Conservation (phyloP, 345 rosid genomes). For the Rhizophora mangle region DNA sequence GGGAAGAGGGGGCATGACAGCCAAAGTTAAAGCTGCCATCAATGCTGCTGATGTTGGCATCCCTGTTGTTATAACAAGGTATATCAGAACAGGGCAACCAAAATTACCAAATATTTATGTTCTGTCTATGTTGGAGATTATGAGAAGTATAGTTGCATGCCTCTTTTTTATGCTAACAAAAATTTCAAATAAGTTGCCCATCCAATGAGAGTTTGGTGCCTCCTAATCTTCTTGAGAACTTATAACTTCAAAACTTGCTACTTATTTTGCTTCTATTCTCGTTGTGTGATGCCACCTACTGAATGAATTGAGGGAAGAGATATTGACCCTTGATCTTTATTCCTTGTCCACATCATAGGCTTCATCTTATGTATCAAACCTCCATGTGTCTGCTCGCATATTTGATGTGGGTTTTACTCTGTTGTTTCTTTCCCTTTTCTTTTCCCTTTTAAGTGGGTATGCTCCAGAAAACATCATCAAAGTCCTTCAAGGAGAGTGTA, state of each 20-base stretch:
- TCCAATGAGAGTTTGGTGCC: background rate
- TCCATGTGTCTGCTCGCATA: background rate
- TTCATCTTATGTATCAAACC: background rate
- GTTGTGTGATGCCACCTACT: background rate
- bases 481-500: conserved; percentile 79
- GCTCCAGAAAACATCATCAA: conserved; percentile 66
- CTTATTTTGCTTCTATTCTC: background rate
- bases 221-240: background rate
- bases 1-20: conserved; percentile 99
- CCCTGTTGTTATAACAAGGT: conserved; percentile 98
- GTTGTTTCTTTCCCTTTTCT: background rate
- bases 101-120: background rate
- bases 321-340: background rate
- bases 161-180: no score
- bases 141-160: background rate
- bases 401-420: background rate
- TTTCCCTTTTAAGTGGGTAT: conserved; percentile 57
- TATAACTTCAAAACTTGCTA: background rate
- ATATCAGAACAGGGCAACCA: background rate
- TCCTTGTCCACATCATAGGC: background rate
- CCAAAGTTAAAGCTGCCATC: conserved; percentile 96
- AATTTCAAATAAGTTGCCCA: background rate
- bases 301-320: background rate
- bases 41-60: conserved; percentile 86
- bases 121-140: background rate